Evolutionary conservation across 1,284 basidiomycete genomes (phyloP), one percentile per base, ranked within the genome.

Genomic region (Cutaneotrichosporon mucoides): DNA sequence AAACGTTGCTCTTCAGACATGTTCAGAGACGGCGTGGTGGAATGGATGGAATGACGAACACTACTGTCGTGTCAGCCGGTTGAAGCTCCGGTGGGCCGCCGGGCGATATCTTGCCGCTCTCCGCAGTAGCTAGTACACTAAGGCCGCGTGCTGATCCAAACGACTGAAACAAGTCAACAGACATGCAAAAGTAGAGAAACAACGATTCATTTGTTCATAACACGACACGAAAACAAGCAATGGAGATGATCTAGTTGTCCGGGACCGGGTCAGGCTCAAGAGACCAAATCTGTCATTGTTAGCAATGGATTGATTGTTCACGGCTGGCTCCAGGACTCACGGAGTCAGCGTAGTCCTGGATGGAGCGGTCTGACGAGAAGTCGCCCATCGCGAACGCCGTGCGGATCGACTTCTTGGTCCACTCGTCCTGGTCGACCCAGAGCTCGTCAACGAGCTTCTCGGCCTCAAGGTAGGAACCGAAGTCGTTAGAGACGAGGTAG

Each of bases 331-430:
- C 24, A 24, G 24, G 24, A 67, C 69, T 60, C 52, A 72, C 72
- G 52, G 77, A 77, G 69, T 80, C 79, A 9, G 90, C 91, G 68
- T 94, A 94, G 75, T 91, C 89, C 68, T 86, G 85, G 70, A 94
- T 92, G 3, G 90, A 89, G 57, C 92, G 84, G 74, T 95, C 92
- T 45, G 89, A 90, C 75, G 89, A 90, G 81, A 95, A 95, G 75
- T 92, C 92, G 76, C 91, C 92, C 92, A 94, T 95, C 85, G 89
- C 73, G 65, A 71, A 89, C 0, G 87, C 85, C 5, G 90, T 92
- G 53, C 84, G 78, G 75, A 94, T 93, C 36, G 88, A 88, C 81
- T 93, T 94, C 81, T 90, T 90, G 77, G 87, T 84, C 93, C 93
- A 96, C 67, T 88, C 88, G 1, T 85, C 84, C 60, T 83, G 85